Evolutionary conservation across 2,329 filamentous ascomycete species (phyloP), one percentile per base, ranked within the genome.

Genomic region (Aspergillus neotritici): DNA sequence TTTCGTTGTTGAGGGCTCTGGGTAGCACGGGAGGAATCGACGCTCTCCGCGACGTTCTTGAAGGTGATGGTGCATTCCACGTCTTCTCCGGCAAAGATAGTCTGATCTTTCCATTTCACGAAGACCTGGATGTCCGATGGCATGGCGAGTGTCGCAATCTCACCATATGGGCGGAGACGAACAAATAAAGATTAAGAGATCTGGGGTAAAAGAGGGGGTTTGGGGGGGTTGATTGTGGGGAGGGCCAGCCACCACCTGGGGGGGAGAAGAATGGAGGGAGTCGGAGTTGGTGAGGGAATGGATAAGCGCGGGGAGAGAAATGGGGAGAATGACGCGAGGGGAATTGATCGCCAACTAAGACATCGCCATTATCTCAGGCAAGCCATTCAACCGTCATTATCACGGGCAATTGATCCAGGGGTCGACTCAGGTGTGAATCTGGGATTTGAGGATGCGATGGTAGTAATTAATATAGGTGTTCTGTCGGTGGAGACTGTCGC

Each of bases 41-140:
- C 56, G 42, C 54, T 70, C 38, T 77, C 66, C 25, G 77, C 73
- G 38, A 90, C 78, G 65, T 98, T 98, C 70, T 86, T 91, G 72
- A 98, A 98, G 39, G 87, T 96, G 66, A 98, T 94, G 54, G 84
- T 89, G 70, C 93, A 97, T 71, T 90, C 87, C 61, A 97, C 80
- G 62, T 95, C 86, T 74, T 98, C 93, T 68, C 93, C 93, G 44
- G 93, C 87, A 70, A 97, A 98, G 58, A 98, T 87, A 49, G 87
- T 90, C 66, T 91, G 83, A 63, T 94, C 87, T 66, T 88, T 85
- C 86, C 91, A 98, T 71, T 84, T 83, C 67, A 98, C 87, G 66
- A 91, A 95, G 68, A 96, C 91, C 67, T 90, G 86, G 65, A 98
- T 88, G 73, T 94, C 91, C 69, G 76, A 79, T 63, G 72, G 70